phyloP scores from a whole-genome alignment of 305 asterid genomes.

The Nicotiana rustica region DNA sequence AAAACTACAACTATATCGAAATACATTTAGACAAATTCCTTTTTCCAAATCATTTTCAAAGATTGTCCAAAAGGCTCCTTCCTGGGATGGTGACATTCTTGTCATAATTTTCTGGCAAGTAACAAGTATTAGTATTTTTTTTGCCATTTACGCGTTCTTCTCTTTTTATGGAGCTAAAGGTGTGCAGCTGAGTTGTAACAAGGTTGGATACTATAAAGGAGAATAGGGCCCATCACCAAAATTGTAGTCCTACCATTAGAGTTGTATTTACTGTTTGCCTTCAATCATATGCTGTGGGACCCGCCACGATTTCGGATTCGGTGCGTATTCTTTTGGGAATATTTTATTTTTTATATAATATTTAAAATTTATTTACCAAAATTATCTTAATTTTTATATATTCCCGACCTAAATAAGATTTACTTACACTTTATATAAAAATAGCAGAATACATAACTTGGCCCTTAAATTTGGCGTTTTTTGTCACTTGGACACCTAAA shows the following conservation, averaged over 20 bases:
- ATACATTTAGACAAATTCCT: neutral
- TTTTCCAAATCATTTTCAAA: neutral
- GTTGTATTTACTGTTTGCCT: conserved; percentile 4
- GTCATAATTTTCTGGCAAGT: neutral
- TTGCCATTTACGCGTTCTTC: neutral
- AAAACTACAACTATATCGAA: neutral
- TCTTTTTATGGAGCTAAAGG: neutral
- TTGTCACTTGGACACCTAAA: too few species aligned
- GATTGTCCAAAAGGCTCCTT: neutral
- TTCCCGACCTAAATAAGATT: too few species aligned
- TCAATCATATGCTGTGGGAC: conserved; percentile 23
- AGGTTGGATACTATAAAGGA: conserved; percentile 14
- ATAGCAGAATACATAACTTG: too few species aligned
- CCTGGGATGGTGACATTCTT: neutral
- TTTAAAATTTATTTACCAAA: too few species aligned
- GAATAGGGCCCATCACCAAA: neutral
- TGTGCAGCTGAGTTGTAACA: conserved; percentile 10
- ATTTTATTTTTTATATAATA: too few species aligned
- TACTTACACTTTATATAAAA: too few species aligned
- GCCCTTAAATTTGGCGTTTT: too few species aligned
- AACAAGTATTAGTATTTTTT: neutral
- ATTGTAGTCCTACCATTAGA: too few species aligned
- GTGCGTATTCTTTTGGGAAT: too few species aligned
- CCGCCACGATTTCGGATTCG: neutral
- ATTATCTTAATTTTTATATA: too few species aligned